These are phyloP conservation scores for Rosa chinensis DNA, from an alignment of 306 rosid genomes.

Conservation along the genomic window DNA sequence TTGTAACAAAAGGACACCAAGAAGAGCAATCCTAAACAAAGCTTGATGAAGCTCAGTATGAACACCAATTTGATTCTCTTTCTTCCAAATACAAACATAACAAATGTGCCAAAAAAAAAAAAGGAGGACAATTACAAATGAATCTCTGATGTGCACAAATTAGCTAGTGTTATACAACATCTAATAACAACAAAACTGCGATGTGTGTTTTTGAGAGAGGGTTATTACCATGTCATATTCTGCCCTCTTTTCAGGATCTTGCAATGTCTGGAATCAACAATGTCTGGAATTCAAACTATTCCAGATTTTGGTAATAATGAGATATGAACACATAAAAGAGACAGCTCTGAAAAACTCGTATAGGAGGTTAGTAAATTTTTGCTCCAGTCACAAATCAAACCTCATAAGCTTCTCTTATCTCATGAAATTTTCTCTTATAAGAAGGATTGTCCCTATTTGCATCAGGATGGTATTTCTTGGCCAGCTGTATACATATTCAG, in stretches of 20 bases:
- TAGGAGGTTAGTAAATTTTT: background rate
- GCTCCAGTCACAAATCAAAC: slow-evolving; percentile 37
- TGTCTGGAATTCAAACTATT: background rate
- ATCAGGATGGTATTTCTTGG: slow-evolving; percentile 95
- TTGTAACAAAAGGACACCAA: too few species aligned
- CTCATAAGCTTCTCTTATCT: slow-evolving; percentile 96
- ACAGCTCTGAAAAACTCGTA: background rate
- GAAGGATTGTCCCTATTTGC: slow-evolving; percentile 80
- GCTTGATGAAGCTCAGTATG: slow-evolving; percentile 14
- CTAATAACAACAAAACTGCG: background rate
- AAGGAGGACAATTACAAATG: background rate
- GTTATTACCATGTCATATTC: slow-evolving; percentile 61
- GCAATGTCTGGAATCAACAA: slow-evolving; percentile 57
- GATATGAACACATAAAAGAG: background rate
- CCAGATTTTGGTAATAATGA: background rate
- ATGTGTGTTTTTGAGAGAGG: background rate
- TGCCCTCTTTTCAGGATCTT: slow-evolving; percentile 71
- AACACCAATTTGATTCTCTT: background rate
- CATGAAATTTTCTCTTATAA: slow-evolving; percentile 85
- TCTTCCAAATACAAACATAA: background rate
- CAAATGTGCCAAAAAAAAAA: background rate
- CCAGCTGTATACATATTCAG: slow-evolving; percentile 55
- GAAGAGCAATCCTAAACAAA: too few species aligned
- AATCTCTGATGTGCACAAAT: background rate
- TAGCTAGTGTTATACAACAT: background rate